A percentile compares a stretch with the other conserved stretches of the same genome.
These are phyloP conservation scores for Alliaria petiolata DNA, from an alignment of 345 rosid species.

Conservation along the genomic window DNA sequence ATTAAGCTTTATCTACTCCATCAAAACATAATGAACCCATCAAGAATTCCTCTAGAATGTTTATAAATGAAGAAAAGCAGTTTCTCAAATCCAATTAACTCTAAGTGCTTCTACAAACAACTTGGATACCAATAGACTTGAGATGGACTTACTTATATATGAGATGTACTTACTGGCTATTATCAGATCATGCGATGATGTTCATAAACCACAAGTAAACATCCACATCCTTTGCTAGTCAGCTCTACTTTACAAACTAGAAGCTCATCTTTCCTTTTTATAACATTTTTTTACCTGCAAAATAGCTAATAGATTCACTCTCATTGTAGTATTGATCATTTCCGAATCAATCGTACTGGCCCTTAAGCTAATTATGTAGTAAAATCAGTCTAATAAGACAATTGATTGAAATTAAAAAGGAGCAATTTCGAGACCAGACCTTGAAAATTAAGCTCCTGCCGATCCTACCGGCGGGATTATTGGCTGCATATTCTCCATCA, in stretches of 20 bases:
- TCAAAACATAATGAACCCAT: too few relatives aligned
- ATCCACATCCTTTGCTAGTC: conserved; percentile 91
- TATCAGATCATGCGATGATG: conserved; percentile 53
- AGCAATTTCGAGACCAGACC: conserved; percentile 38
- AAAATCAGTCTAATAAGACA: background rate
- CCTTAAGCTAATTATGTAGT: background rate
- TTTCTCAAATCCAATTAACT: too few relatives aligned
- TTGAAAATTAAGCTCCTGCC: conserved; percentile 90
- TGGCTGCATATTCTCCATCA: conserved; percentile 88
- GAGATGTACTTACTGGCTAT: too few relatives aligned
- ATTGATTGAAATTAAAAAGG: background rate
- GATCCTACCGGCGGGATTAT: conserved; percentile 94
- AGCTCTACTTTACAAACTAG: conserved; percentile 88
- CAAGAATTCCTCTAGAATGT: too few relatives aligned
- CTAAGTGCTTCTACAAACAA: too few relatives aligned
- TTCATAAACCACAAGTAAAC: conserved; percentile 75
- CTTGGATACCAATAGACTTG: too few relatives aligned
- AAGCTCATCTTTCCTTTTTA: conserved; percentile 88
- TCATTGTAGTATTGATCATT: background rate
- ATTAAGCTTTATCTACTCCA: too few relatives aligned
- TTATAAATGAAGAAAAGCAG: too few relatives aligned
- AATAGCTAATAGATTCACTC: background rate
- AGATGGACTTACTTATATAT: too few relatives aligned
- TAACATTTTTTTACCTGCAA: conserved; percentile 79
- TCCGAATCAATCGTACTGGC: background rate